Evolutionary conservation across 202 grass and related monocot species (phyloP).

Genomic region (Cymbopogon flexuosus): DNA sequence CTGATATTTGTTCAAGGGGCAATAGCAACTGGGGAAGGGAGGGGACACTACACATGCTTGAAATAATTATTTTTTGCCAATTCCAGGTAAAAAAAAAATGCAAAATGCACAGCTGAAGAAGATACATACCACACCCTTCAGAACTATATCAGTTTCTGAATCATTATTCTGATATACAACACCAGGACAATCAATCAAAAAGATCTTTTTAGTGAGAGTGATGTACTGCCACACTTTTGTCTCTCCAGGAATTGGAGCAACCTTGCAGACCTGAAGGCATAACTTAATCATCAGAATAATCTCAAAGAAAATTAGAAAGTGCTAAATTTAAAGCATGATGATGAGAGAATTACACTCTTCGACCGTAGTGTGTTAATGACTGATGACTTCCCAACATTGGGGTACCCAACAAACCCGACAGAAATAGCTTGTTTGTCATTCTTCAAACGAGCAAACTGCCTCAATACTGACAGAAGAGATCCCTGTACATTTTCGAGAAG

Average conservation of each 20-base stretch:
- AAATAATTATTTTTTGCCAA: not conserved
- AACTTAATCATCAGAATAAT: slow-evolving; percentile 13
- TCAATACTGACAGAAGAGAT: slow-evolving; percentile 89
- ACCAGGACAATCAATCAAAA: slow-evolving; percentile 94
- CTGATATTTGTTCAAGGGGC: not conserved
- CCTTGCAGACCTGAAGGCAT: slow-evolving; percentile 80
- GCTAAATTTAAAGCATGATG: slow-evolving; percentile 6
- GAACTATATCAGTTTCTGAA: slow-evolving; percentile 97
- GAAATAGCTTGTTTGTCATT: slow-evolving; percentile 98
- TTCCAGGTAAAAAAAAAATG: not conserved
- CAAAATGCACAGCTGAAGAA: not conserved
- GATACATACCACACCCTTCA: slow-evolving; percentile 94
- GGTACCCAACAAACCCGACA: slow-evolving; percentile 97
- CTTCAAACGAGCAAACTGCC: slow-evolving; percentile 89
- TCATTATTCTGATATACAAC: slow-evolving; percentile 96
- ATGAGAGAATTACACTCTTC: slow-evolving; percentile 69
- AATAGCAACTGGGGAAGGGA: not conserved
- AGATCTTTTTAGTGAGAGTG: slow-evolving; percentile 91
- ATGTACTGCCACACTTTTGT: slow-evolving; percentile 99
- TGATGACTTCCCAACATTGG: slow-evolving; percentile 98
- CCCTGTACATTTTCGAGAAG: slow-evolving; percentile 47
- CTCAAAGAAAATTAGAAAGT: slow-evolving; percentile 1
- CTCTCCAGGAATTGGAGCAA: slow-evolving; percentile 93
- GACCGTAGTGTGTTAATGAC: slow-evolving; percentile 96
- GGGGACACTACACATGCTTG: not conserved